phyloP scores from a whole-genome alignment of 768 basidiomycete genomes.

The Podaxis sp. region DNA sequence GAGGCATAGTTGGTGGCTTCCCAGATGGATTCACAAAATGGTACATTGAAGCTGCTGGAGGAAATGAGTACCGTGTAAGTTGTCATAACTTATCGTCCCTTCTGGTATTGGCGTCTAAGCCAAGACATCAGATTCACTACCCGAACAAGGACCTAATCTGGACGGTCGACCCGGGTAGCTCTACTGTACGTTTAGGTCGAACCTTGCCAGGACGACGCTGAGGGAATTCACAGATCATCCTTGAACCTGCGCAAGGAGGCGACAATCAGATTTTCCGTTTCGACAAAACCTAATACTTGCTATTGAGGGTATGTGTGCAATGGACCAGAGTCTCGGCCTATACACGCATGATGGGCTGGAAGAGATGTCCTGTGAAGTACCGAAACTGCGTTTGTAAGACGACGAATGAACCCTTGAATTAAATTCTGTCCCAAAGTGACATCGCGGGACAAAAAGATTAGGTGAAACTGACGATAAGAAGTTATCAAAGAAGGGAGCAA shows the following conservation, averaged over 20 bases:
- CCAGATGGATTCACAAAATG: constrained; percentile 12
- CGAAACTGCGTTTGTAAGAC: too few species aligned
- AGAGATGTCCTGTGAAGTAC: too few species aligned
- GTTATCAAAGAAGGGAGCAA: too few species aligned
- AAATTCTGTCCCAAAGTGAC: too few species aligned
- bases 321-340: too few species aligned
- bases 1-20: neutral
- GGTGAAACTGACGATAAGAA: too few species aligned
- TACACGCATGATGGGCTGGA: too few species aligned
- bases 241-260: neutral
- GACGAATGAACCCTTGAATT: too few species aligned
- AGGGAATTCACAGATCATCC: neutral
- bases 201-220: neutral
- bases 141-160: constrained; percentile 8
- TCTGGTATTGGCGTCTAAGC: neutral
- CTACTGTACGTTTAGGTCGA: neutral
- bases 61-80: constrained; percentile 1
- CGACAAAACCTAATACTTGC: neutral
- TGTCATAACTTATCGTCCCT: neutral
- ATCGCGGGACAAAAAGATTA: too few species aligned
- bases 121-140: constrained; percentile 5
- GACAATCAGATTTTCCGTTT: neutral
- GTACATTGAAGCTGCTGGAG: constrained; percentile 12
- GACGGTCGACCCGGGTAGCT: neutral
- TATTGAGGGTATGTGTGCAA: too few species aligned